These are phyloP conservation scores for Articulospora tetracladia DNA, from an alignment of 495 filamentous ascomycete species.

Conservation along the genomic window DNA sequence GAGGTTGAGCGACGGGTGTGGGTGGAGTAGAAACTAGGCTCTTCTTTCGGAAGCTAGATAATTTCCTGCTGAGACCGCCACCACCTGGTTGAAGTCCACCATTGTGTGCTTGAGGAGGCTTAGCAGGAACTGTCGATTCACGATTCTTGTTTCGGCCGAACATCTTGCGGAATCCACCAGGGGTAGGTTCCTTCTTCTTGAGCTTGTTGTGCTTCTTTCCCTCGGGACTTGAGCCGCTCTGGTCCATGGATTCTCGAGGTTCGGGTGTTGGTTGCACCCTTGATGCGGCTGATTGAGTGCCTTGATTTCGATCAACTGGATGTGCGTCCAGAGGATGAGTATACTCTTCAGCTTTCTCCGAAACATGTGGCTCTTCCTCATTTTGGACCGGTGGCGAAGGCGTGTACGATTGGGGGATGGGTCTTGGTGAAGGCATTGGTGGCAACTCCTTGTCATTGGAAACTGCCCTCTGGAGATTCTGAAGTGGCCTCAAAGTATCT, in stretches of 20 bases:
- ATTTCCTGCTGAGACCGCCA: conserved; percentile 16
- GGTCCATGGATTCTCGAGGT: conserved; percentile 39
- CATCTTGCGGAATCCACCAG: conserved; percentile 55
- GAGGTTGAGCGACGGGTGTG: background rate
- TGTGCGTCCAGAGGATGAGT: conserved; percentile 19
- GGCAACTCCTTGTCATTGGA: conserved; percentile 16
- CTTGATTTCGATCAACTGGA: conserved; percentile 12
- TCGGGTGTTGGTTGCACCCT: conserved; percentile 5
- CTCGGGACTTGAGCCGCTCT: conserved; percentile 37
- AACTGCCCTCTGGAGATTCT: conserved; percentile 7
- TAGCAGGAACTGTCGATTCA: conserved; percentile 44
- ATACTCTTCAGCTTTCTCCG: conserved; percentile 21
- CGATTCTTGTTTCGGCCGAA: conserved; percentile 59
- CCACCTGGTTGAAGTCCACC: conserved; percentile 5
- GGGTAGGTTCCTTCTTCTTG: conserved; percentile 42
- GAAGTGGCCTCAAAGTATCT: conserved; percentile 19
- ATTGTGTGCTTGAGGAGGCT: conserved; percentile 38
- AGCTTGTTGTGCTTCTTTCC: conserved; percentile 49
- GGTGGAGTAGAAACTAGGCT: conserved; percentile 11
- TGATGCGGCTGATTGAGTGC: background rate
- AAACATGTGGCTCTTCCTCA: conserved; percentile 9
- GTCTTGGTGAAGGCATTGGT: conserved; percentile 17
- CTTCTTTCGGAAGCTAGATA: conserved; percentile 24
- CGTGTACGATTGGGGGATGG: conserved; percentile 16
- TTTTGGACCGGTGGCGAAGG: conserved; percentile 20